Evolutionary conservation across 2,329 filamentous ascomycete genomes (phyloP).

Genomic region (Nothopassalora personata): DNA sequence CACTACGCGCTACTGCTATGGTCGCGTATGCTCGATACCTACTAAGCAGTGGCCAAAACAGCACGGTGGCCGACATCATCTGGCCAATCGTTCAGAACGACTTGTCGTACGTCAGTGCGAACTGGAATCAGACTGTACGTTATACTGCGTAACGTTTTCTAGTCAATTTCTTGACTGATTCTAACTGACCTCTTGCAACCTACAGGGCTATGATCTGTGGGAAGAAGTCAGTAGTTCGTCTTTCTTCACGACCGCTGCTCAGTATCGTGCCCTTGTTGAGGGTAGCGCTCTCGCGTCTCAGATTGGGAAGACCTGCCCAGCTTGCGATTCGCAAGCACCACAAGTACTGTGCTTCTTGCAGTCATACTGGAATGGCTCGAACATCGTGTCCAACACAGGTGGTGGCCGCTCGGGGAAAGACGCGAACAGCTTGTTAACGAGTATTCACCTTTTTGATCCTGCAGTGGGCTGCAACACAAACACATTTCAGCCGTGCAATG

Average conservation of each 20-base stretch:
- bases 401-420: conserved; percentile 64
- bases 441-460: conserved; percentile 62
- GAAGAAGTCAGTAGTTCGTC: conserved; percentile 72
- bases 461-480: conserved; percentile 56
- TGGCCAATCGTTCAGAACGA: conserved; percentile 76
- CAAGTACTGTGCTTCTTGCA: conserved; percentile 69
- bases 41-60: conserved; percentile 35
- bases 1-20: conserved; percentile 68
- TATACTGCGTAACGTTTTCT: too few species aligned
- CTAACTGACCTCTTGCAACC: too few species aligned
- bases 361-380: conserved; percentile 65
- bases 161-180: too few species aligned
- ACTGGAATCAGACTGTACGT: conserved; percentile 49
- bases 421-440: conserved; percentile 58
- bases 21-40: conserved; percentile 70
- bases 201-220: conserved; percentile 66
- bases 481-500: conserved; percentile 74
- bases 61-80: conserved; percentile 50
- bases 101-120: conserved; percentile 66
- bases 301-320: conserved; percentile 56
- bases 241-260: conserved; percentile 69
- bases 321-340: conserved; percentile 61
- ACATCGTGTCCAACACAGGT: conserved; percentile 63
- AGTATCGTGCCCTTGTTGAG: conserved; percentile 61
- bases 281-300: conserved; percentile 61